A percentile compares a stretch with the other conserved stretches of the same genome.
These are phyloP conservation scores for Phascolomyces articulosus DNA, from an alignment of 371 early-diverging fungal species.

Conservation along the genomic window DNA sequence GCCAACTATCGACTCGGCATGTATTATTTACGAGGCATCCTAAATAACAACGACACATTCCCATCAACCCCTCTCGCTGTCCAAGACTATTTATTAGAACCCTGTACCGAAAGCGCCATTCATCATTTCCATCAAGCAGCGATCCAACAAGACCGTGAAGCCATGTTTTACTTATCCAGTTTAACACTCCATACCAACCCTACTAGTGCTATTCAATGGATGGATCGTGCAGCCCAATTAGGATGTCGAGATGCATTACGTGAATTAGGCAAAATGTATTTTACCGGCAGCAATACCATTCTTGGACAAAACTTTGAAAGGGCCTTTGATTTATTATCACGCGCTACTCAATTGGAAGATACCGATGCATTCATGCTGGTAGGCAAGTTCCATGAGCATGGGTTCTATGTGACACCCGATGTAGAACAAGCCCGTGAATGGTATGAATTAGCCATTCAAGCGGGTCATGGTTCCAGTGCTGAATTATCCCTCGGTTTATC, in stretches of 20 bases:
- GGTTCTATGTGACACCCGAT: constrained; percentile 34
- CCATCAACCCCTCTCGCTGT: too few relatives aligned
- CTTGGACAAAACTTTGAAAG: constrained; percentile 38
- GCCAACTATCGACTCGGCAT: constrained; percentile 41
- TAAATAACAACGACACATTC: constrained; percentile 5
- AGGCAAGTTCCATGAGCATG: constrained; percentile 45
- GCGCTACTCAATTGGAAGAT: constrained; percentile 39
- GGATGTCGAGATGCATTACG: constrained; percentile 31
- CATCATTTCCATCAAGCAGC: constrained; percentile 39
- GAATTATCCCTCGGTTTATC: constrained; percentile 23
- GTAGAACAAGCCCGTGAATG: constrained; percentile 27
- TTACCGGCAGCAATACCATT: constrained; percentile 24
- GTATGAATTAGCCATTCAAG: constrained; percentile 33
- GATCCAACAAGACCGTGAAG: constrained; percentile 31
- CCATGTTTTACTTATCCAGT: constrained; percentile 41
- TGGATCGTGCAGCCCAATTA: constrained; percentile 35
- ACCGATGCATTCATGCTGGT: constrained; percentile 35
- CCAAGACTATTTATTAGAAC: background rate
- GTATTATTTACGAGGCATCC: constrained; percentile 36
- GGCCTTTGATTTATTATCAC: constrained; percentile 39
- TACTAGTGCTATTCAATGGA: constrained; percentile 17
- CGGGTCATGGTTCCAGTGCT: constrained; percentile 21
- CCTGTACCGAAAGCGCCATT: constrained; percentile 17
- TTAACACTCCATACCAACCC: constrained; percentile 12
- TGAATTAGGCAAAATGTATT: constrained; percentile 39